Evolutionary conservation across 352 stramenopile species (phyloP), one percentile per base, ranked within the genome.

Genomic region (Pythium sp.): DNA sequence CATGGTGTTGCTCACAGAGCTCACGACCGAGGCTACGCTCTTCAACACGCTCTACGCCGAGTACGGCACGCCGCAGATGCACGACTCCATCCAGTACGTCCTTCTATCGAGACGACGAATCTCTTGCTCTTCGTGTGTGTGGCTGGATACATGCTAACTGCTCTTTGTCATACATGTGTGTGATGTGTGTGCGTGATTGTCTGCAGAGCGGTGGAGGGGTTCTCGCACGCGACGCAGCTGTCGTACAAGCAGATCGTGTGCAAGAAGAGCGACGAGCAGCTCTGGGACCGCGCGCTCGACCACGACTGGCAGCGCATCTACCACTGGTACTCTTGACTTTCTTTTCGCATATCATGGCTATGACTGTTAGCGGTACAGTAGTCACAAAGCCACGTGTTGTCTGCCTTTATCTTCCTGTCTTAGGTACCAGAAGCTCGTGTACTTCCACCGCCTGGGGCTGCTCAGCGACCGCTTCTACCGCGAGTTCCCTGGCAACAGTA

Each of bases 21-120:
- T 89, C 65, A 89, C 79, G 59, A 83, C 82, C 7, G 83, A 91
- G 65, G 79, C 81, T 28, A 80, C 82, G 69, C 77, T 88, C 60
- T 91, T 90, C 70, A 87, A 91, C 72, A 89, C 82, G 70, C 83
- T 91, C 54, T 88, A 91, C 74, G 79, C 83, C 41, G 83, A 91
- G 63, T 90, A 86, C 69, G 76, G 71, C 72, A 87, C 77, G 43
- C 73, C 75, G 58, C 79, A 89, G 53, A 86, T 91, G 70, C 70
- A 81, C 41, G 78, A 87, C 43, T 74, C 83, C 41, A 62, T 89
- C 51, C 72, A 79, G 83, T 91, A 67, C 32, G 77, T 70, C 47
- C 30, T 7, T 46, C 38, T 46, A 46, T 46, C 2, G 38, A 46
- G 6, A 15, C 12, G 38, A 32, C 28, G 28, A 30, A 30, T 30